Evolutionary conservation across 441 rosid species (phyloP).

Genomic region (Adansonia madagascariensis): DNA sequence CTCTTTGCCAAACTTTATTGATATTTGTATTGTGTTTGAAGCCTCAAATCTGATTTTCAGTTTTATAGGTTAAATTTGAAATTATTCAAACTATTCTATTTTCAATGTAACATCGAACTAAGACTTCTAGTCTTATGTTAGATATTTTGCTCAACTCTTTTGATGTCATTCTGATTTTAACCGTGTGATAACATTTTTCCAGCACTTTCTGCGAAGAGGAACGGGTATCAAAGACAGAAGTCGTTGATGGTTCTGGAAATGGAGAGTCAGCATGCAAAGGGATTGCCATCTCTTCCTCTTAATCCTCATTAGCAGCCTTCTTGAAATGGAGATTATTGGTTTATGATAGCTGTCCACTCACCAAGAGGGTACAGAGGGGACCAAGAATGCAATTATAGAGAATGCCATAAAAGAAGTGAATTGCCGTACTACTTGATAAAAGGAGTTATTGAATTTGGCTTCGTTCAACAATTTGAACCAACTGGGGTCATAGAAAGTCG

Average conservation of each 20-base stretch:
- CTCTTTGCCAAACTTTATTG: background rate
- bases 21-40: background rate
- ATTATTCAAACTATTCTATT: background rate
- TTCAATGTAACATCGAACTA: background rate
- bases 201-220: conserved; percentile 90
- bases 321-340: conserved; percentile 12
- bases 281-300: conserved; percentile 68
- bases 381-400: conserved; percentile 25
- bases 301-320: conserved; percentile 51
- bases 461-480: conserved; percentile 30
- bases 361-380: conserved; percentile 29
- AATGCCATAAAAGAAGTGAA: conserved; percentile 15
- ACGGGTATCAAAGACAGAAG: conserved; percentile 87
- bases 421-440: conserved; percentile 15
- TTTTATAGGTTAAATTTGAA: background rate
- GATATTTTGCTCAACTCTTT: background rate
- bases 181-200: conserved; percentile 20
- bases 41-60: background rate
- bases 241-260: conserved; percentile 89
- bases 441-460: conserved; percentile 32
- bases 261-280: conserved; percentile 97
- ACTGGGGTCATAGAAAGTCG: conserved; percentile 32
- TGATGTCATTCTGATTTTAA: background rate
- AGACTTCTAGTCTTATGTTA: too few species aligned
- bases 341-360: conserved; percentile 25